phyloP scores from a whole-genome alignment of 257 asterid species.

The Plectranthus barbatus region DNA sequence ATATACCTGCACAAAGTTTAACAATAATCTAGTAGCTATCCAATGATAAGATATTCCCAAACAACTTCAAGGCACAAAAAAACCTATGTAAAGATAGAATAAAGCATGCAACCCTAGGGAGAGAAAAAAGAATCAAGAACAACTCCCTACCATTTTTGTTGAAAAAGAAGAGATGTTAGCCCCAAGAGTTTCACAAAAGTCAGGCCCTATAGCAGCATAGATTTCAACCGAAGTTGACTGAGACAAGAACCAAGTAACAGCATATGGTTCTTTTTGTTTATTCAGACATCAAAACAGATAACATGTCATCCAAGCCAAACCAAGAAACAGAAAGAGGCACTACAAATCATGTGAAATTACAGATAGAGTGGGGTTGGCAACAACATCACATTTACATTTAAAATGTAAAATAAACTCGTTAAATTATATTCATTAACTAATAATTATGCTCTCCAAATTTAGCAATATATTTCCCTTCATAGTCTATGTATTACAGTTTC shows the following conservation, averaged over 20 bases:
- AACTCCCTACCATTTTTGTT: background rate
- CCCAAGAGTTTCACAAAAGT: background rate
- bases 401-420: background rate
- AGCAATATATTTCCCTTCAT: background rate
- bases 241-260: background rate
- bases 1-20: conserved; percentile 81
- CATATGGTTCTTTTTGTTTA: conserved; percentile 1
- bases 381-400: background rate
- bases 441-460: background rate
- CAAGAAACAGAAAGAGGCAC: background rate
- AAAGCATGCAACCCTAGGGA: background rate
- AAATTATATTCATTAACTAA: background rate
- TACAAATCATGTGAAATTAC: background rate
- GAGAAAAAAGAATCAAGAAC: conserved; percentile 1
- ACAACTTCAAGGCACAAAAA: background rate
- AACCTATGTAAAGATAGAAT: background rate
- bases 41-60: conserved; percentile 20
- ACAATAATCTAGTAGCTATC: conserved; percentile 44
- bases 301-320: too few relatives aligned
- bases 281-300: background rate
- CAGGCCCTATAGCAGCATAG: background rate
- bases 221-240: background rate
- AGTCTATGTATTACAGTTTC: background rate
- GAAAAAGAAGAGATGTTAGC: conserved; percentile 2
- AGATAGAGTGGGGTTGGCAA: background rate